phyloP scores from a whole-genome alignment of 1,284 basidiomycete species.

The Mixia osmundae region DNA sequence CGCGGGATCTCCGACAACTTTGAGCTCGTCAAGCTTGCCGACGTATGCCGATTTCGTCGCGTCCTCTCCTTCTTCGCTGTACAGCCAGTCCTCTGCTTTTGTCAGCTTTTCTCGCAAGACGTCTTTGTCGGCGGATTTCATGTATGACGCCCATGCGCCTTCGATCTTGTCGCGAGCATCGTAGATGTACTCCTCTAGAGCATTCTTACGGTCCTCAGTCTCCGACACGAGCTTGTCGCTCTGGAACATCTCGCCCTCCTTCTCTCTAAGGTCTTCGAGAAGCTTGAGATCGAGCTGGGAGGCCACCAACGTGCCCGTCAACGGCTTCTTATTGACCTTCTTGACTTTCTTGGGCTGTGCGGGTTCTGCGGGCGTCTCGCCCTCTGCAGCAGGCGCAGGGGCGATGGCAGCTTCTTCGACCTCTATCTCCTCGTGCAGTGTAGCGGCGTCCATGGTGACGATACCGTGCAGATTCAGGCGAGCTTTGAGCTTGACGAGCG shows the following conservation, averaged over 20 bases:
- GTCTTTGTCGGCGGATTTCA: constrained; percentile 47
- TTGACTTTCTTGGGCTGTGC: constrained; percentile 33
- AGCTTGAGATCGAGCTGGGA: constrained; percentile 37
- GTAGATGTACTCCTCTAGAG: constrained; percentile 90
- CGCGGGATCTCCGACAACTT: constrained; percentile 61
- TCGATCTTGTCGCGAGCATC: constrained; percentile 79
- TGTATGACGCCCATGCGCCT: constrained; percentile 50
- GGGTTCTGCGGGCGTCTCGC: constrained; percentile 30
- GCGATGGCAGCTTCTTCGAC: constrained; percentile 20
- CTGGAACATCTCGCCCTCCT: constrained; percentile 63
- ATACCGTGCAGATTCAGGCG: constrained; percentile 63
- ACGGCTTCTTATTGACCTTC: constrained; percentile 37
- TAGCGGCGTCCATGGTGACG: constrained; percentile 59
- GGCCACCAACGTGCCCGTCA: constrained; percentile 41
- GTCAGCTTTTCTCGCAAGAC: constrained; percentile 41
- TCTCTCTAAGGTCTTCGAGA: constrained; percentile 44
- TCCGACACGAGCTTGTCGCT: constrained; percentile 82
- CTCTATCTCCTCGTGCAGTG: constrained; percentile 44
- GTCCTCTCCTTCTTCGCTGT: constrained; percentile 83
- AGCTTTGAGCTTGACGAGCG: constrained; percentile 68
- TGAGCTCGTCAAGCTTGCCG: constrained; percentile 47
- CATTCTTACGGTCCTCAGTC: constrained; percentile 91
- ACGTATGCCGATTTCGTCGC: constrained; percentile 78
- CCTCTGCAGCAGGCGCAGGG: constrained; percentile 24
- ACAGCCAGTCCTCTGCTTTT: constrained; percentile 80